Evolutionary conservation across 169 alveolate genomes (phyloP), one percentile per base, ranked within the genome.

Genomic region (Hepatocystis sp.): DNA sequence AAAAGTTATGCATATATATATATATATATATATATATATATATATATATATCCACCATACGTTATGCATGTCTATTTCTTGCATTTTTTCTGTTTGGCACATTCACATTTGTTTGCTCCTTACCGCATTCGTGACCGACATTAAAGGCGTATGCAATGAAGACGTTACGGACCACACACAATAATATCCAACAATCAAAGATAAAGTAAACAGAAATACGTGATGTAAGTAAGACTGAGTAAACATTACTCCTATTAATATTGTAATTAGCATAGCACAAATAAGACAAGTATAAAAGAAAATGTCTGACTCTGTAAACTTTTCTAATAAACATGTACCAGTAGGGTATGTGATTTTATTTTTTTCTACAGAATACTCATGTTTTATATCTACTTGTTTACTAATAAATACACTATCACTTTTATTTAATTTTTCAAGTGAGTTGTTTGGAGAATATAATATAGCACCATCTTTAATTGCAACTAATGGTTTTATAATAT

Each of bases 121-220:
- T 84, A 95, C 94, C 67, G 98, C 98, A 67, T 96, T 95, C 55
- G 98, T 96, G 49, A 95, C 97, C 42, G 97, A 94, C 97, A 96
- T 96, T 49, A 96, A 68, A 15, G 98, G 98, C 2, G 98, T 93
- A 66, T 96, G 98, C 28, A 96, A 47, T 1, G 98, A 95, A 5
- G 98, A 98, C n/a, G 97, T 91, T 25, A 96, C 97, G 19, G 95
- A 93, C 98, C 97, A 95, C 40, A 95, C 94, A 34, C 93, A 92
- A 71, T 91, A 85, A 65, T 95, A 95, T 15, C 97, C 97, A 66
- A 91, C 95, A n/a, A 93, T 91, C n/a, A 93, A 92, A 23, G 97
- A 92, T 30, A 81, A 17, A n/a, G 44, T 52, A 30, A 81, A 61
- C 39, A 81, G 56, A 63, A 64, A 81, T 23, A 81, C 60, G 28